Percentiles rank a stretch among this genome's conserved stretches.
These are phyloP conservation scores for Suhomyces kunorum DNA, from an alignment of 1,139 yeast species.

Conservation along the genomic window DNA sequence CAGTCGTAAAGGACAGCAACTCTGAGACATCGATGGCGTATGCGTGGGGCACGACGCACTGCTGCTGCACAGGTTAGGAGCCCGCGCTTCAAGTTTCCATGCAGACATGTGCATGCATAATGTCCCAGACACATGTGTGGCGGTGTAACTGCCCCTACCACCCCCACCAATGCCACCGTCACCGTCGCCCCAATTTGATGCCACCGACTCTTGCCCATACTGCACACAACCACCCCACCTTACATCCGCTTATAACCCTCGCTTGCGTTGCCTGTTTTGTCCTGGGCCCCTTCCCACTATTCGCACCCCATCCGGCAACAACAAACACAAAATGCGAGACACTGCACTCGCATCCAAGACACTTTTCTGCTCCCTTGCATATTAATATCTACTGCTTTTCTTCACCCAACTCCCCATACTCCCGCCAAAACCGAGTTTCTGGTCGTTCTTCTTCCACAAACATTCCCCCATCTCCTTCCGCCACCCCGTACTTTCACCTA, in stretches of 20 bases:
- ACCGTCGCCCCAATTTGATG: neutral
- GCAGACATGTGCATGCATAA: constrained; percentile 10
- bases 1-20: constrained; percentile 11
- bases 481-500: too few species aligned
- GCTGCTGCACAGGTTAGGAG: neutral
- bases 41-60: neutral
- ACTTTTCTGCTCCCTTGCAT: neutral
- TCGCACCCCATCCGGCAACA: too few species aligned
- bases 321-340: constrained; percentile 14
- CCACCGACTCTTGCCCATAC: too few species aligned
- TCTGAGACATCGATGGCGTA: constrained; percentile 10
- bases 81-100: neutral
- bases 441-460: too few species aligned
- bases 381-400: neutral
- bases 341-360: constrained; percentile 1
- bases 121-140: constrained; percentile 3
- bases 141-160: neutral
- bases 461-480: too few species aligned
- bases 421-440: too few species aligned
- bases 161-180: neutral
- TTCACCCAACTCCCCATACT: too few species aligned
- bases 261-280: neutral
- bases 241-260: too few species aligned
- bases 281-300: neutral
- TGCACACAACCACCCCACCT: neutral